A percentile compares a stretch with the other conserved stretches of the same genome.
phyloP scores from a whole-genome alignment of 257 asterid genomes.

The Pogostemon cablin region DNA sequence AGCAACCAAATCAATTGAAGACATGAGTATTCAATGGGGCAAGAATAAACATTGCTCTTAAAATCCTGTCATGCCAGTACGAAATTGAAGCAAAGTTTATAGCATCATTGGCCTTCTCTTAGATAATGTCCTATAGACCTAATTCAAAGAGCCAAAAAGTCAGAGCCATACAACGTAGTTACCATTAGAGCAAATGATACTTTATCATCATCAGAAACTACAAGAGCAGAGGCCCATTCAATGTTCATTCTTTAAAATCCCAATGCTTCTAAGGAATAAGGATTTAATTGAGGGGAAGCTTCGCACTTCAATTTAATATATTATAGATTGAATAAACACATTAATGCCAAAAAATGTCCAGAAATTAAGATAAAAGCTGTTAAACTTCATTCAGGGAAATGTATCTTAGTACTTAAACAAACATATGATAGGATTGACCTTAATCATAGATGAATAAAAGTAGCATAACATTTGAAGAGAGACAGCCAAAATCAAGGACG shows the following conservation, averaged over 20 bases:
- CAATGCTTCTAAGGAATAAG: constrained; percentile 5
- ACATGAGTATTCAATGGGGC: constrained; percentile 4
- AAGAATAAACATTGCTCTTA: not conserved
- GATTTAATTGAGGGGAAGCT: not conserved
- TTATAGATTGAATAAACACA: not conserved
- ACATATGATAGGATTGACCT: not conserved
- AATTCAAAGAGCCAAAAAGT: constrained; percentile 1
- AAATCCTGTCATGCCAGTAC: not conserved
- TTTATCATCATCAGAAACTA: not conserved
- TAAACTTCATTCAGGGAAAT: not conserved
- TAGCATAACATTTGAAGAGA: not conserved
- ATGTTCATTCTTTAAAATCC: constrained; percentile 6
- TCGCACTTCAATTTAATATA: not conserved
- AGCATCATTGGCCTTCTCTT: not conserved
- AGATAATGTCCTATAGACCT: not conserved
- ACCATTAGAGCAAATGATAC: not conserved
- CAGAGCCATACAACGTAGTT: not conserved
- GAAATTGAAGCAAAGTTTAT: not conserved
- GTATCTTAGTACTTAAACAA: not conserved
- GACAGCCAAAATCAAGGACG: not conserved
- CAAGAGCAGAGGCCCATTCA: not conserved
- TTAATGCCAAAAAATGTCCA: not conserved
- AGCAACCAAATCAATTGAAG: constrained; percentile 21
- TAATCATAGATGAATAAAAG: not conserved
- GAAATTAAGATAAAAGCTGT: constrained; percentile 6